Evolutionary conservation across 768 basidiomycete genomes (phyloP), one percentile per base, ranked within the genome.

Genomic region (Glaciozyma antarctica): DNA sequence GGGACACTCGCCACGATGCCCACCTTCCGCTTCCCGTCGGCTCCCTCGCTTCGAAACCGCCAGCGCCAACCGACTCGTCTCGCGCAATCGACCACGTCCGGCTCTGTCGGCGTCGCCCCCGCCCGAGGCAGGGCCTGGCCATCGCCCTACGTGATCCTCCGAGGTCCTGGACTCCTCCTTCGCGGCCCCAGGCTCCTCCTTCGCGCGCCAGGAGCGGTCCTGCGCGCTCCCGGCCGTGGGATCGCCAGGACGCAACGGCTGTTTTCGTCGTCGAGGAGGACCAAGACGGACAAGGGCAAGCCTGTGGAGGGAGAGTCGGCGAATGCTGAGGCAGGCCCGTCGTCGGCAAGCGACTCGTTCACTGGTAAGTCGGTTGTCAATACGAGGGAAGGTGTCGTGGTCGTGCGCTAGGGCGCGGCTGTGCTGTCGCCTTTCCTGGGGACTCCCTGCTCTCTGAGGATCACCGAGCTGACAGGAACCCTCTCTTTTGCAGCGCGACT

Each of bases 401-500:
- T 49, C 30, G 45, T 7, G n/a, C 13, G 24, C 10, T 17, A 7
- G 26, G 3, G 38, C 38, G 22, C 22, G 13, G 4, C 3, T 6
- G 26, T 10, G 24, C 22, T 13, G 24, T 13, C n/a, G 0, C 24
- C 24, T 9, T 17, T 28, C 22, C 52, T 44, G 32, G 32, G 28
- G 24, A 38, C 8, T 32, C 22, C 30, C 12, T 28, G 21, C 57
- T 52, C 38, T 19, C 24, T n/a, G n/a, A n/a, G n/a, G 45, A 13
- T 1, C 38, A 8, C 16, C 22, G 13, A 15, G 51, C 48, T 28
- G 21, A 16, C 8, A 2, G 13, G 38, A 41, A 7, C 12, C 7
- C 8, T 6, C n/a, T 15, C 13, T 12, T 30, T 30, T 28, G 15
- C 63, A 73, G 74, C 68, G 30, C 75, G 77, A 16, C 66, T 93